These are phyloP conservation scores for Nigrospora oryzae DNA, from an alignment of 2,329 filamentous ascomycete genomes.

Conservation along the genomic window DNA sequence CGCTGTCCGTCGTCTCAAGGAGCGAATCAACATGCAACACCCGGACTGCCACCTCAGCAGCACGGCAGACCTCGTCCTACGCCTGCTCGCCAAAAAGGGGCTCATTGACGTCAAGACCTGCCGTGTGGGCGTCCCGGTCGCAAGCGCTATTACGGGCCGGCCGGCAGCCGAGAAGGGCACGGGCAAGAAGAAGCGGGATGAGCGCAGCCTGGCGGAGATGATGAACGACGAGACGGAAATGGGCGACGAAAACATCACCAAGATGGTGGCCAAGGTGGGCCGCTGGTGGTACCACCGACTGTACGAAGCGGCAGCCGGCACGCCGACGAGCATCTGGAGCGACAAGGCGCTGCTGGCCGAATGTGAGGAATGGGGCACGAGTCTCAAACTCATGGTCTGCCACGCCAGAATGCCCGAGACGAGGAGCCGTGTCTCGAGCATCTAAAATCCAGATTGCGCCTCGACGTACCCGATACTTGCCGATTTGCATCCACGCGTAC, in stretches of 20 bases:
- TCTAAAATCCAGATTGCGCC: conserved; percentile 21
- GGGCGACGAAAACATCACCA: conserved; percentile 79
- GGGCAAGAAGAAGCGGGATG: conserved; percentile 27
- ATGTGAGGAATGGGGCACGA: conserved; percentile 79
- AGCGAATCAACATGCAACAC: conserved; percentile 54
- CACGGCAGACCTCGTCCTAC: conserved; percentile 53
- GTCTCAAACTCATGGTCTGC: conserved; percentile 83
- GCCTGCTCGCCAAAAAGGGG: conserved; percentile 58
- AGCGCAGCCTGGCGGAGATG: conserved; percentile 59
- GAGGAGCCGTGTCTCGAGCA: conserved; percentile 35
- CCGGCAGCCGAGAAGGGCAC: conserved; percentile 18
- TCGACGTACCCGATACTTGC: neutral
- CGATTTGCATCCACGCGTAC: neutral
- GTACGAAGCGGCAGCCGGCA: conserved; percentile 64
- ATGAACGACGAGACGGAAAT: conserved; percentile 61
- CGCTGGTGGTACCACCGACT: conserved; percentile 95
- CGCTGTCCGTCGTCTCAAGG: conserved; percentile 63
- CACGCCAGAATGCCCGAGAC: conserved; percentile 72
- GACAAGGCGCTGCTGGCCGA: conserved; percentile 70
- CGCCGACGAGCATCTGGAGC: conserved; percentile 63
- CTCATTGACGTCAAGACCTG: conserved; percentile 69
- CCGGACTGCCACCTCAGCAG: conserved; percentile 52
- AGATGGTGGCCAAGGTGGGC: conserved; percentile 85
- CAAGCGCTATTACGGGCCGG: conserved; percentile 32
- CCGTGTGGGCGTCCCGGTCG: conserved; percentile 69